phyloP scores from a whole-genome alignment of 306 rosid species.

The Leucaena leucocephala region DNA sequence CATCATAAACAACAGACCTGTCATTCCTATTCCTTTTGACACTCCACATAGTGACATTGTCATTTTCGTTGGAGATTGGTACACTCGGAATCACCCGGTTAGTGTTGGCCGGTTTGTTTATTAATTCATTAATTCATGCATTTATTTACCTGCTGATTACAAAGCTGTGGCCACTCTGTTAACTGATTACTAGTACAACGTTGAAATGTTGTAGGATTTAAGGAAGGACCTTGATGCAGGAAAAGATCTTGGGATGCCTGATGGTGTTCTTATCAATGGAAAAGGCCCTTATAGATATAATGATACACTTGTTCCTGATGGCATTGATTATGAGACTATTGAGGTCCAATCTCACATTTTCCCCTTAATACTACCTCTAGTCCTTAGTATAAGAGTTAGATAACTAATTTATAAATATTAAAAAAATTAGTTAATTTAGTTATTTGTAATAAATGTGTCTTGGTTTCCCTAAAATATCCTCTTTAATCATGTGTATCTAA shows the following conservation, averaged over 20 bases:
- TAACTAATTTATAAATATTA: too few species aligned
- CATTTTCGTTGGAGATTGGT: slow-evolving; percentile 89
- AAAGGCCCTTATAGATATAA: slow-evolving; percentile 92
- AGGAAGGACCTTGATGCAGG: slow-evolving; percentile 82
- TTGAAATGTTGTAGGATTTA: slow-evolving; percentile 68
- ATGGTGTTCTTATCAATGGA: slow-evolving; percentile 98
- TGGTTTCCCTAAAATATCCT: too few species aligned
- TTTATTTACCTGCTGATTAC: background rate
- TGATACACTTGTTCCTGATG: slow-evolving; percentile 80
- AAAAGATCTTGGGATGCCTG: slow-evolving; percentile 90
- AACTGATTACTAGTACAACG: slow-evolving; percentile 9
- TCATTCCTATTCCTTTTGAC: slow-evolving; percentile 83
- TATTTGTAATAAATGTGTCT: too few species aligned
- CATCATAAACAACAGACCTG: slow-evolving; percentile 60
- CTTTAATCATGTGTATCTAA: too few species aligned
- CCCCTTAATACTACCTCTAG: too few species aligned
- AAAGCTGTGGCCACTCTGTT: background rate
- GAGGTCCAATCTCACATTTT: slow-evolving; percentile 47
- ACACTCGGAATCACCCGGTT: slow-evolving; percentile 86
- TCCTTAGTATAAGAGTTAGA: too few species aligned
- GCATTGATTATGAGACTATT: slow-evolving; percentile 71
- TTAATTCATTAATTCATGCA: background rate
- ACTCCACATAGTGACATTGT: slow-evolving; percentile 78
- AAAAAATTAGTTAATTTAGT: too few species aligned
- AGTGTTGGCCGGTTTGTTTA: slow-evolving; percentile 35